A percentile compares a stretch with the other conserved stretches of the same genome.
Conservation (phyloP, 108 stramenopile species). For the Skeletonema potamos region DNA sequence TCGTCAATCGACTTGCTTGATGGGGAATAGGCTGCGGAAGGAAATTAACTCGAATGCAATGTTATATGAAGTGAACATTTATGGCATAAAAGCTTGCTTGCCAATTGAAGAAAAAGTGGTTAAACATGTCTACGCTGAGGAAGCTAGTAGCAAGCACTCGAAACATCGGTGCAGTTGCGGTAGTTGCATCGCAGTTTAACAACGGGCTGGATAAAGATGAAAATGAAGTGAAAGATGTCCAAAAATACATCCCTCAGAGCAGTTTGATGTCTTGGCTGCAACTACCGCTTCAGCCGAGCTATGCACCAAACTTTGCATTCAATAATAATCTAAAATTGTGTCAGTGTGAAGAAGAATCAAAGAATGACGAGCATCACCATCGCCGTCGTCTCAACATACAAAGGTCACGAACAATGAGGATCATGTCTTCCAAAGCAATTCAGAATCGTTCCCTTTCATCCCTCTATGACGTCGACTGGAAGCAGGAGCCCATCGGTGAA, state of each 20-base stretch:
- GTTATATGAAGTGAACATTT: too few species aligned
- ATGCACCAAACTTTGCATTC: neutral
- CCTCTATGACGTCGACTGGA: slow-evolving; percentile 44
- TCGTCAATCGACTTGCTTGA: too few species aligned
- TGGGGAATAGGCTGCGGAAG: too few species aligned
- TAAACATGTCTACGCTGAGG: neutral
- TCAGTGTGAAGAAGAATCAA: neutral
- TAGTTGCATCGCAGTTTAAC: neutral
- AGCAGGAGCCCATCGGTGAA: slow-evolving; percentile 35
- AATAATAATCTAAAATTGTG: neutral
- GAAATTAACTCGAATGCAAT: too few species aligned
- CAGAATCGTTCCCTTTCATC: slow-evolving; percentile 26
- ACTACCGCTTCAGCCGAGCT: neutral
- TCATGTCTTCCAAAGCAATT: slow-evolving; percentile 39
- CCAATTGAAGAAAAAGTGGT: neutral
- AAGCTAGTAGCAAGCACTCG: neutral
- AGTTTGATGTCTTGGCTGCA: neutral
- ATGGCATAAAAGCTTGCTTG: too few species aligned
- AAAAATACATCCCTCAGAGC: neutral
- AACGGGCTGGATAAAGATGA: neutral
- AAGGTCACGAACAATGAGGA: slow-evolving; percentile 44
- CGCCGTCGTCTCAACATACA: slow-evolving; percentile 33
- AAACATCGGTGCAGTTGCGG: neutral
- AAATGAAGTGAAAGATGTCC: neutral
- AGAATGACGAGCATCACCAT: slow-evolving; percentile 5